These are phyloP conservation scores for Phytophthora melonis DNA, from an alignment of 352 stramenopile genomes.

Conservation along the genomic window DNA sequence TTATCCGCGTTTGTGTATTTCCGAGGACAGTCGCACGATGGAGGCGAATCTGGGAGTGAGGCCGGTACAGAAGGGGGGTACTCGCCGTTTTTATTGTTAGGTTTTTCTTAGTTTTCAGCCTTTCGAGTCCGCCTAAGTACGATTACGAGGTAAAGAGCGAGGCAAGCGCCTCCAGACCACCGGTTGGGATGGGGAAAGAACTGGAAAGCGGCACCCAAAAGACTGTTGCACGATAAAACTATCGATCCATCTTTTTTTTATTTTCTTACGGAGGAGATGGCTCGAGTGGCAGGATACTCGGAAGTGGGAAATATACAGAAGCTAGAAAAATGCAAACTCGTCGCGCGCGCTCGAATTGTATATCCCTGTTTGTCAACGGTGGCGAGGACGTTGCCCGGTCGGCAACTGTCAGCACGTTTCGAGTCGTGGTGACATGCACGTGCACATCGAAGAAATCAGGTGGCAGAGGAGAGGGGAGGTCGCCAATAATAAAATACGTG, in stretches of 20 bases:
- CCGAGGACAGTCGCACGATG: conserved; percentile 19
- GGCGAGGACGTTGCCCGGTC: neutral
- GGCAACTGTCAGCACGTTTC: neutral
- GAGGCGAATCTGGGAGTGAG: conserved; percentile 47
- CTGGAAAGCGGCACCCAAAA: conserved; percentile 19
- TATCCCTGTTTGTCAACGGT: neutral
- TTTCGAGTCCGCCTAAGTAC: conserved; percentile 31
- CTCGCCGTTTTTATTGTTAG: conserved; percentile 32
- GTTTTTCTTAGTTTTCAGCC: conserved; percentile 38
- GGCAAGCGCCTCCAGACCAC: conserved; percentile 33
- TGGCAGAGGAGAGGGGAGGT: conserved; percentile 4
- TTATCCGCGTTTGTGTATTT: conserved; percentile 16
- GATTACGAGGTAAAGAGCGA: conserved; percentile 34
- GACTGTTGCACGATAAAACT: conserved; percentile 27
- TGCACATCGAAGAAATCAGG: neutral
- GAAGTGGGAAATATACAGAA: neutral
- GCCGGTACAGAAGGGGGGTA: conserved; percentile 30
- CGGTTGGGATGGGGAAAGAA: conserved; percentile 40
- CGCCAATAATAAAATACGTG: neutral
- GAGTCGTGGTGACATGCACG: neutral
- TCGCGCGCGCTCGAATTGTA: neutral
- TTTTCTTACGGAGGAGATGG: neutral
- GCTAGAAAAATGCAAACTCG: neutral
- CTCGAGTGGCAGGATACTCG: neutral
- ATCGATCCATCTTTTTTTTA: conserved; percentile 1